phyloP scores from a whole-genome alignment of 768 basidiomycete genomes.

The Pleurotus salmoneostramineus region DNA sequence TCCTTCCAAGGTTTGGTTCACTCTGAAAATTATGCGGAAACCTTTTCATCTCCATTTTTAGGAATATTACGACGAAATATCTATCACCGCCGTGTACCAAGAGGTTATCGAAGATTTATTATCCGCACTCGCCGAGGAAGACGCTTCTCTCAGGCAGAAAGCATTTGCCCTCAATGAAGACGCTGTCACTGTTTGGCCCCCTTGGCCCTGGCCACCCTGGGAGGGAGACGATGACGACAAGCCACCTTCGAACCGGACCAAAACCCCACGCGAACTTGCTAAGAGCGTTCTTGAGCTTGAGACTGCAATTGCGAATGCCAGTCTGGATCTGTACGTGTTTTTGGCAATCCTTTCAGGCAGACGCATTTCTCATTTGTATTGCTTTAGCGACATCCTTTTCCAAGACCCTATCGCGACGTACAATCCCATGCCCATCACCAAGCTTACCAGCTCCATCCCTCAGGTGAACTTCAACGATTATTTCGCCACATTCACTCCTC shows the following conservation, averaged over 20 bases:
- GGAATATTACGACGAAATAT: slow-evolving; percentile 88
- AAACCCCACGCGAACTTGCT: slow-evolving; percentile 60
- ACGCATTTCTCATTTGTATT: background rate
- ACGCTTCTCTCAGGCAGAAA: slow-evolving; percentile 18
- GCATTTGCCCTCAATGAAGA: slow-evolving; percentile 26
- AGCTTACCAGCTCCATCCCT: slow-evolving; percentile 64
- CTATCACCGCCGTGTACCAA: slow-evolving; percentile 66
- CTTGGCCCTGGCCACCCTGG: slow-evolving; percentile 89
- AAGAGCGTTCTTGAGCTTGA: slow-evolving; percentile 77
- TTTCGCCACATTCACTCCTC: slow-evolving; percentile 79
- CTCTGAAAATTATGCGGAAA: slow-evolving; percentile 5
- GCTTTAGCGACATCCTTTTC: slow-evolving; percentile 55
- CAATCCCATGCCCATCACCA: slow-evolving; percentile 72
- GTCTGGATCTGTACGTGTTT: slow-evolving; percentile 66
- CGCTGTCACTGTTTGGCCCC: slow-evolving; percentile 59
- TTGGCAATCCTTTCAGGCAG: background rate
- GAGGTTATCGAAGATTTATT: slow-evolving; percentile 68
- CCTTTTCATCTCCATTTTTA: slow-evolving; percentile 20
- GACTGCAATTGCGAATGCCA: slow-evolving; percentile 68
- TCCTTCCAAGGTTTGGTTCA: slow-evolving; percentile 68
- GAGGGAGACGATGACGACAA: slow-evolving; percentile 37
- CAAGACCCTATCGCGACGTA: slow-evolving; percentile 87
- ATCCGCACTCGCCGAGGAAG: slow-evolving; percentile 46
- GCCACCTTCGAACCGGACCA: slow-evolving; percentile 46
- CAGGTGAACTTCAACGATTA: slow-evolving; percentile 85